Evolutionary conservation across 2,329 filamentous ascomycete species (phyloP), one percentile per base, ranked within the genome.

Genomic region (Sclerotinia minor): DNA sequence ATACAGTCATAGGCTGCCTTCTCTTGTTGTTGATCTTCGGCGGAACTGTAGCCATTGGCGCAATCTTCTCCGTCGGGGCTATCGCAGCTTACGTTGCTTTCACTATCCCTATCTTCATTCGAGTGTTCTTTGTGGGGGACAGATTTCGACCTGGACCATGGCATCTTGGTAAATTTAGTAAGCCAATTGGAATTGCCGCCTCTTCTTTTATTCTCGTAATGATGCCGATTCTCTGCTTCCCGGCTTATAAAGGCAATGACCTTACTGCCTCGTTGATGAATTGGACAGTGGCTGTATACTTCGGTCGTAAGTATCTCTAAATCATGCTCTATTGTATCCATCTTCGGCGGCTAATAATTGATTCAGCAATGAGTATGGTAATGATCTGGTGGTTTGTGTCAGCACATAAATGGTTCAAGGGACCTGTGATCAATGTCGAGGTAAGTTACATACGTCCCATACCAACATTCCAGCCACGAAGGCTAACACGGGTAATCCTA

Each of bases 51-150:
- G 84, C 87, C 0, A 84, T 89, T 69, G 87, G 87, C 6, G 88
- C 88, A 0, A 80, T 90, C 26, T 90, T 90, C 80, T 85, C 82
- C n/a, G 87, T 90, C 63, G 88, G 87, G 21, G 88, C 86, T 26
- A 87, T 89, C 68, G 85, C 85, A 0, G 85, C 87, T 2, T 89
- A 88, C 72, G 83, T 88, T 54, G 81, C 83, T 0, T 85, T 85
- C 72, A 84, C 82, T 0, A 84, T 81, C 11, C 83, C 83, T 3
- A 84, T 85, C 69, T 83, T 84, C 75, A 85, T 85, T 75, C 78
- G 81, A 38, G 81, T 83, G n/a, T 84, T 84, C 76, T 83, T 85
- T 71, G 87, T 89, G 3, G 85, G 86, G 1, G 79, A 85, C 72
- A 79, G 85, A 5, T 90, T 90, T 77, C 83, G 87, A 26, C 80